A percentile compares a stretch with the other conserved stretches of the same genome.
Evolutionary conservation across 371 early-diverging fungal genomes (phyloP).

Genomic region (Nematocida sp.): DNA sequence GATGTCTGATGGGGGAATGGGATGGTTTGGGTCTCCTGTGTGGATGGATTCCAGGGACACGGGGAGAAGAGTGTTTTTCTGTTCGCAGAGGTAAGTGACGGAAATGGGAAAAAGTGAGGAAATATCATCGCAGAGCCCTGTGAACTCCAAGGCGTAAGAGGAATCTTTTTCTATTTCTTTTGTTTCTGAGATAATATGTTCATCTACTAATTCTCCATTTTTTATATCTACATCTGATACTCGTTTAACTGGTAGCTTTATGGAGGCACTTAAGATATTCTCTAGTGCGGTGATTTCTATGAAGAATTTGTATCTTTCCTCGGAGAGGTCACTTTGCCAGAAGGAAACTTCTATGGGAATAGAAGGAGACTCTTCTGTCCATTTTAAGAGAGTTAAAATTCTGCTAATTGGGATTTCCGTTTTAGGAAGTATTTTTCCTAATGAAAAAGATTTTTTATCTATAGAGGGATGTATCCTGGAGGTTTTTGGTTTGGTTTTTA

Average conservation of each 20-base stretch:
- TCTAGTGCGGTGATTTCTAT: conserved; percentile 33
- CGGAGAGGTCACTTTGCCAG: conserved; percentile 53
- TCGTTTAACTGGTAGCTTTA: conserved; percentile 28
- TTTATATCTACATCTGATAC: conserved; percentile 43
- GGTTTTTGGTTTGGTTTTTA: conserved; percentile 11
- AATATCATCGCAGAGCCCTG: conserved; percentile 50
- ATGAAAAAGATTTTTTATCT: conserved; percentile 33
- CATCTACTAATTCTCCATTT: conserved; percentile 16
- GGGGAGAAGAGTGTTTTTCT: conserved; percentile 12
- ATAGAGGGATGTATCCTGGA: conserved; percentile 33
- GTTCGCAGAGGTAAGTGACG: conserved; percentile 18
- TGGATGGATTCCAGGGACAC: neutral
- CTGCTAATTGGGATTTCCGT: conserved; percentile 14
- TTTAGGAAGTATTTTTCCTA: conserved; percentile 19
- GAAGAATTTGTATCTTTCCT: conserved; percentile 53
- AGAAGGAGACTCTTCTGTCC: conserved; percentile 19
- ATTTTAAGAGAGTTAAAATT: conserved; percentile 32
- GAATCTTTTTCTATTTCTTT: neutral
- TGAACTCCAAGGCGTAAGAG: conserved; percentile 29
- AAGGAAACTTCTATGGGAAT: conserved; percentile 42
- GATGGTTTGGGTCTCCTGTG: neutral
- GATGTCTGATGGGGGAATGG: neutral
- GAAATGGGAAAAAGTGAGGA: conserved; percentile 43
- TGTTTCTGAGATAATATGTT: conserved; percentile 9
- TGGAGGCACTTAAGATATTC: neutral